phyloP scores from a whole-genome alignment of 176 grass and related monocot species.

The Echinochloa phyllopogon region DNA sequence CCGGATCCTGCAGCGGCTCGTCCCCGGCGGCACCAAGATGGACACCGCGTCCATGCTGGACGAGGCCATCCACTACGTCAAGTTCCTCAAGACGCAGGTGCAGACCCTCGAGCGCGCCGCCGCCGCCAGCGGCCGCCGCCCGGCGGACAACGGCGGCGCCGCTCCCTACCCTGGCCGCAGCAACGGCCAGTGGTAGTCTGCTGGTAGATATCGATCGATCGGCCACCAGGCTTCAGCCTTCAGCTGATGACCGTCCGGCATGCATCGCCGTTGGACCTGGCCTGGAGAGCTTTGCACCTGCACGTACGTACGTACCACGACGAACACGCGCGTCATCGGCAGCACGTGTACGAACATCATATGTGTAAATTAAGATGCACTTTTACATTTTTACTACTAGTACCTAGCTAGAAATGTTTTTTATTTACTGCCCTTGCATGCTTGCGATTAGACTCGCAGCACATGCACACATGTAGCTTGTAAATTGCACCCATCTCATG shows the following conservation, averaged over 20 bases:
- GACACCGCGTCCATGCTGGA: constrained; percentile 98
- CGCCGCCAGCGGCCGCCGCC: constrained; percentile 41
- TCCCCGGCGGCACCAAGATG: constrained; percentile 96
- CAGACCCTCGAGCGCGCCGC: constrained; percentile 79
- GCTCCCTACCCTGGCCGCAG: constrained; percentile 34
- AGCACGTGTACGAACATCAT: constrained; percentile 18
- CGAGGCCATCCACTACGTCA: constrained; percentile 98
- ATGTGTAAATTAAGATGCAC: constrained; percentile 38
- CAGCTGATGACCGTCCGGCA: background rate
- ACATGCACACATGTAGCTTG: constrained; percentile 24
- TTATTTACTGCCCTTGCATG: constrained; percentile 2
- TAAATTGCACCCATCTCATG: constrained; percentile 32
- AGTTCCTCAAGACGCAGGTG: constrained; percentile 95
- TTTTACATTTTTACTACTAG: constrained; percentile 19
- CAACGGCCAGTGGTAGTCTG: constrained; percentile 47
- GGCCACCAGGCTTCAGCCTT: background rate
- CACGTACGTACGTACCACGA: constrained; percentile 27
- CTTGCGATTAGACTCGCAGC: constrained; percentile 10
- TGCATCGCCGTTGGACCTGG: constrained; percentile 27
- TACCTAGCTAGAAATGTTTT: background rate
- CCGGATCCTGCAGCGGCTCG: constrained; percentile 85
- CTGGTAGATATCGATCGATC: background rate
- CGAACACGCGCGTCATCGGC: background rate
- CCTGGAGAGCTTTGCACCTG: constrained; percentile 10
- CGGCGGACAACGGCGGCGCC: background rate